Conservation (phyloP, 1,284 basidiomycete genomes). For the Fomitopsis betulina region DNA sequence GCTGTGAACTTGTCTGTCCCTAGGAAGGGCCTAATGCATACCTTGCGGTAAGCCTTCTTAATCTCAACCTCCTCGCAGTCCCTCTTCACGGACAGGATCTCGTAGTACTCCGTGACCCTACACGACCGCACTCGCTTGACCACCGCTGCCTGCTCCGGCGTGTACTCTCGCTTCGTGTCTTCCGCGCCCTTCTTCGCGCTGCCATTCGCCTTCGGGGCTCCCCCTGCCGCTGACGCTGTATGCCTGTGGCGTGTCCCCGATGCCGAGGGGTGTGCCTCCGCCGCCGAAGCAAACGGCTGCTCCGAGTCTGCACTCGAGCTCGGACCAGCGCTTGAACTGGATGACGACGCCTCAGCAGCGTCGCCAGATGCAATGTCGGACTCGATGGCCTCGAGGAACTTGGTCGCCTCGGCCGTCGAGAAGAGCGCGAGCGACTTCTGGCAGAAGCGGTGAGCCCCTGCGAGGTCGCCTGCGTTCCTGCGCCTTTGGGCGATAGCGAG, state of each 20-base stretch:
- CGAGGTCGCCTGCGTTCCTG: constrained; percentile 63
- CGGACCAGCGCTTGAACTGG: constrained; percentile 29
- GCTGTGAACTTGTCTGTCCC: constrained; percentile 1
- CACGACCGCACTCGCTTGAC: constrained; percentile 88
- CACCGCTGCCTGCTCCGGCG: constrained; percentile 78
- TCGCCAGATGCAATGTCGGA: constrained; percentile 34
- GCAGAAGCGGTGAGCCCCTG: constrained; percentile 85
- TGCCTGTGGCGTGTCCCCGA: constrained; percentile 59
- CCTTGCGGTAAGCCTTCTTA: constrained; percentile 98
- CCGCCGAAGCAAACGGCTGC: constrained; percentile 39
- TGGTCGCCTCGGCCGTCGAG: constrained; percentile 74
- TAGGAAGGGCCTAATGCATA: constrained; percentile 30
- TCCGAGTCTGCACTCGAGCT: constrained; percentile 20
- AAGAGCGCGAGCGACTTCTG: constrained; percentile 87
- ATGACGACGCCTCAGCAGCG: constrained; percentile 22
- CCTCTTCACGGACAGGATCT: constrained; percentile 83
- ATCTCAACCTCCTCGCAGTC: constrained; percentile 88
- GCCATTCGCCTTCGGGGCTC: constrained; percentile 26
- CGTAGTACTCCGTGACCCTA: constrained; percentile 90
- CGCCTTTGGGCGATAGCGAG: constrained; percentile 76
- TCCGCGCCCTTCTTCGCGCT: constrained; percentile 41
- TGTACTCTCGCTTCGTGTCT: constrained; percentile 81
- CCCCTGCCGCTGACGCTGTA: constrained; percentile 41
- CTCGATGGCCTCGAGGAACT: constrained; percentile 65
- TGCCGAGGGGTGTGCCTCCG: constrained; percentile 67